phyloP scores from a whole-genome alignment of 352 stramenopile genomes.

The Sclerospora graminicola region DNA sequence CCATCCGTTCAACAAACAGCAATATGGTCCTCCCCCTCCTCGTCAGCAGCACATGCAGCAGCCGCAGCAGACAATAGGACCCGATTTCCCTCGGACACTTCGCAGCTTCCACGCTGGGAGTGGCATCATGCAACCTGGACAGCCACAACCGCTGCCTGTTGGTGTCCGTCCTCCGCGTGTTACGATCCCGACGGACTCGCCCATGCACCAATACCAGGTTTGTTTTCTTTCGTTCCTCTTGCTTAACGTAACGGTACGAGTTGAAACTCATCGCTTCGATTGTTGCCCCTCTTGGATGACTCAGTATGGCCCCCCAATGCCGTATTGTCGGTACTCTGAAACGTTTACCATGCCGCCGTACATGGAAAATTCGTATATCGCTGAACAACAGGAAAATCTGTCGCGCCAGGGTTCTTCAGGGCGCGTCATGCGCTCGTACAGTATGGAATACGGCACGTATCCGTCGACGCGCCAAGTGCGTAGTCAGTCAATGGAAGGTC shows the following conservation, averaged over 20 bases:
- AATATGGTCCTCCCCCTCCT: constrained; percentile 24
- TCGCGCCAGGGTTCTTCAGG: constrained; percentile 30
- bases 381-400: constrained; percentile 42
- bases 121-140: constrained; percentile 28
- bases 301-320: constrained; percentile 38
- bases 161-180: constrained; percentile 53
- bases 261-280: not conserved
- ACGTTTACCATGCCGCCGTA: constrained; percentile 51
- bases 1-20: constrained; percentile 38
- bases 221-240: constrained; percentile 3
- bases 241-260: not conserved
- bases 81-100: constrained; percentile 51
- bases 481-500: constrained; percentile 68
- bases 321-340: constrained; percentile 71
- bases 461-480: constrained; percentile 41
- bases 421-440: constrained; percentile 62
- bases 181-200: constrained; percentile 52
- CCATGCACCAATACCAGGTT: constrained; percentile 65
- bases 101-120: constrained; percentile 38
- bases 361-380: constrained; percentile 41
- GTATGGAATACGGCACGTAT: constrained; percentile 57
- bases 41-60: constrained; percentile 41
- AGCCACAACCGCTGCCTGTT: constrained; percentile 18
- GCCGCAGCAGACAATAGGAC: constrained; percentile 19
- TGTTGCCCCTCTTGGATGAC: not conserved